Conservation (phyloP, 140 eudicot species). For the Stevia rebaudiana region DNA sequence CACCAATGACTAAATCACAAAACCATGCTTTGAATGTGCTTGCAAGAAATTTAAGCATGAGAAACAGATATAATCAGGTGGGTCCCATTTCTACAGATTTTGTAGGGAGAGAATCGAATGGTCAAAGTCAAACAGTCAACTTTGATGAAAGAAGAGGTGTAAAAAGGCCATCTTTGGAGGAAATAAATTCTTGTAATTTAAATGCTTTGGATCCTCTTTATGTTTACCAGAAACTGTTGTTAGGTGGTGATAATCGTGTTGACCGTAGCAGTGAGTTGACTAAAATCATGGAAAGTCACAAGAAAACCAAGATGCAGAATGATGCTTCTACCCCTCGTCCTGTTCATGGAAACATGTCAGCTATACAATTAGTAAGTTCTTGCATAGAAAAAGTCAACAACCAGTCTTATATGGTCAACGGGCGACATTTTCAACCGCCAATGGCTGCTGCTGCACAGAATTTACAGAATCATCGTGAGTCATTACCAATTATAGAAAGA, state of each 20-base stretch:
- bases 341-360: slow-evolving; percentile 19
- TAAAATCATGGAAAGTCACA: slow-evolving; percentile 27
- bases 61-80: slow-evolving; percentile 29
- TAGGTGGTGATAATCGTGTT: slow-evolving; percentile 2
- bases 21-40: slow-evolving; percentile 44
- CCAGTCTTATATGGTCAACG: slow-evolving; percentile 12
- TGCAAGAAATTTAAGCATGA: slow-evolving; percentile 44
- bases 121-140: slow-evolving; percentile 26
- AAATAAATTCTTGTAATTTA: slow-evolving; percentile 18
- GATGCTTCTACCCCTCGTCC: slow-evolving; percentile 9
- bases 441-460: slow-evolving; percentile 10
- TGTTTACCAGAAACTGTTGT: slow-evolving; percentile 26
- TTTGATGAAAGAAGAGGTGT: slow-evolving; percentile 39
- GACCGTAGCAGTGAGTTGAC: slow-evolving; percentile 15
- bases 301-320: slow-evolving; percentile 38
- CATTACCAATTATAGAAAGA: slow-evolving; percentile 9
- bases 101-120: slow-evolving; percentile 2
- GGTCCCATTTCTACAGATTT: slow-evolving; percentile 16
- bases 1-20: slow-evolving; percentile 28
- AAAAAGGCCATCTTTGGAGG: slow-evolving; percentile 40
- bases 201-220: slow-evolving; percentile 26
- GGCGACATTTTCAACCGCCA: slow-evolving; percentile 23
- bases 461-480: slow-evolving; percentile 28
- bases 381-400: slow-evolving; percentile 19
- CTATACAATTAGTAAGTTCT: slow-evolving; percentile 23